Base-by-base conservation (phyloP, 169 alveolate genomes). In the Plasmodium reichenowi region DNA sequence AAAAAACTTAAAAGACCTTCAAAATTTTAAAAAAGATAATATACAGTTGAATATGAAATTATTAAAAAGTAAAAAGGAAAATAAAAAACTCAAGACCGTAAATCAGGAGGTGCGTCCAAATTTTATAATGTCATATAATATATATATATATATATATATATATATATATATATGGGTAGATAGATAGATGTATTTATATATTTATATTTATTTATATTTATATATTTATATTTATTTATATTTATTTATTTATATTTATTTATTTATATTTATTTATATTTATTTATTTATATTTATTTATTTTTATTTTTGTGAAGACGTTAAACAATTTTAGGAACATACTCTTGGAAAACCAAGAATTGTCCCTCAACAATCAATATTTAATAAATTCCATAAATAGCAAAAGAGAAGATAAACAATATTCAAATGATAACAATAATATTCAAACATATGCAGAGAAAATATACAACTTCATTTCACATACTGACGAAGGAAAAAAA, bases 391-490 rank as follows among this genome's bases (percentile, higher is more conserved):
- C 74, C 52, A 22, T 83, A 24, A 2, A 80, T n/a, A 32, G 20
- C 3, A 83, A 68, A 68, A 13, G 73, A 24, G 86, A 83, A 13
- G 22, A 22, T 9, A 43, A 83, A 12, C 26, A 54, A 15, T 48
- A 15, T 60, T 64, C 67, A 59, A 58, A 56, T 9, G 7, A 22
- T 5, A 68, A 20, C 17, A 48, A 24, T 8, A 29, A 15, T 32
- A 56, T 83, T 15, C 32, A 83, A 72, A 54, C 24, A 20, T 68
- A 83, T n/a, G 91, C 73, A 45, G 80, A 83, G 15, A 83, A 54
- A 43, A 48, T 83, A 17, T 83, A 58, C 9, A 70, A 83, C 24
- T 83, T 52, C 68, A 63, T 83, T 20, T 26, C 73, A 29, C 2
- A 4, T 32, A 68, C 47, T 32, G 59, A 83, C 9, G n/a, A 15